Base-by-base conservation (phyloP, 1,284 basidiomycete genomes). In the Heliocybe sulcata region DNA sequence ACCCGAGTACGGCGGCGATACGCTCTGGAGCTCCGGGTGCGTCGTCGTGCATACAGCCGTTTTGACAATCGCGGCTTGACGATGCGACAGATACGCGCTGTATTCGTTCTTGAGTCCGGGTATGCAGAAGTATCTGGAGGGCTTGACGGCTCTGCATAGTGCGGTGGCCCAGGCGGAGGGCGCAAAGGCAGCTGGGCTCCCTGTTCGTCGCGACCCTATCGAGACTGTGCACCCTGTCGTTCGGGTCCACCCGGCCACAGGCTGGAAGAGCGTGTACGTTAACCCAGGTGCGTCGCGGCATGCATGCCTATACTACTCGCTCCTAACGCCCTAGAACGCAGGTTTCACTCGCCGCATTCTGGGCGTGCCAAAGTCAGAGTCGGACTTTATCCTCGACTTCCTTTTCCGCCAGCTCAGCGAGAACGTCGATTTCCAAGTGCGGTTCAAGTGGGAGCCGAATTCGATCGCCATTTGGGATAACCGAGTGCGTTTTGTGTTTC, bases 291-390 rank as follows among this genome's bases (percentile, higher is more conserved):
- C 22, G 20, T 12, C 16, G 23, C 47, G 27, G 14, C 27, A 25
- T 49, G 19, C 20, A 10, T 9, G 20, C 27, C 33, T 53, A 42
- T 19, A 42, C 16, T 56, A n/a, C 38, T 27, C 16, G 29, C 57
- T 57, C 38, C 26, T 49, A 38, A 58, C 48, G 49, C 38, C 12
- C 33, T 26, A 31, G 29, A 35, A 8, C 12, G 63, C 69, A 75
- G 85, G 89, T 33, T 87, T 87, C 70, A 85, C 81, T 2, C 77
- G 81, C 50, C 77, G 80, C 55, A 87, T 92, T 64, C 69, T 90
- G 54, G 89, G 85, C 49, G 73, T 92, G 8, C 86, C 87, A 35
- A 92, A 92, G 69, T 80, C 83, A 1, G 90, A 92, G 68, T 88
- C 85, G 38, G 89, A 93, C 65, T 71, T 77, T 31, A 77, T 91